Evolutionary conservation across 2,329 filamentous ascomycete species (phyloP).

Genomic region (Stagonosporopsis tanaceti): DNA sequence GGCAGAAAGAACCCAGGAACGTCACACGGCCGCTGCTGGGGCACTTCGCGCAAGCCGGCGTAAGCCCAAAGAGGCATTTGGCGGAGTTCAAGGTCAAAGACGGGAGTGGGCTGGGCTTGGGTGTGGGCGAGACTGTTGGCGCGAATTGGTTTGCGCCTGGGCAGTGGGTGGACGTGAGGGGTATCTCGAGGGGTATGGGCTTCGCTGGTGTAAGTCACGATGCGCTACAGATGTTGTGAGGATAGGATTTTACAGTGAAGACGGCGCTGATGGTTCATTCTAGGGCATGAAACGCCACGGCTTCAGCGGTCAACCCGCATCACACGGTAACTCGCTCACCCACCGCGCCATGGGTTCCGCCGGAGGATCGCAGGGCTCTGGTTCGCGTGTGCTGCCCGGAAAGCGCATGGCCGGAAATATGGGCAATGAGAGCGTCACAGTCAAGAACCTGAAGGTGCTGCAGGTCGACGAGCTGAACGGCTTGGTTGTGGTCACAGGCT

Average conservation of each 20-base stretch:
- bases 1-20: conserved; percentile 76
- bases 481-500: conserved; percentile 83
- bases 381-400: conserved; percentile 89
- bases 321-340: conserved; percentile 93
- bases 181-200: conserved; percentile 83
- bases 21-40: conserved; percentile 84
- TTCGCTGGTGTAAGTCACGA: conserved; percentile 74
- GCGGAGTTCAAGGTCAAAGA: conserved; percentile 87
- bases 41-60: conserved; percentile 82
- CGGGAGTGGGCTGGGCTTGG: conserved; percentile 73
- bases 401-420: conserved; percentile 99
- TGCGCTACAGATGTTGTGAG: neutral
- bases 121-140: conserved; percentile 76
- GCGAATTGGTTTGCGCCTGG: conserved; percentile 93
- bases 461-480: conserved; percentile 88
- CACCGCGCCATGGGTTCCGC: conserved; percentile 91
- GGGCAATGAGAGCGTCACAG: conserved; percentile 86
- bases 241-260: too few relatives aligned
- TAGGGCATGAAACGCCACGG: conserved; percentile 94
- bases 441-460: conserved; percentile 90
- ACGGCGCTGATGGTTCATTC: conserved; percentile 11
- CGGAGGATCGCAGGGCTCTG: conserved; percentile 88
- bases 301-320: conserved; percentile 86
- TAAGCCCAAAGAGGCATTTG: conserved; percentile 84
- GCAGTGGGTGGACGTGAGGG: conserved; percentile 87